Conservation (phyloP, 805 yeast species). For the Candida sphagnicola region DNA sequence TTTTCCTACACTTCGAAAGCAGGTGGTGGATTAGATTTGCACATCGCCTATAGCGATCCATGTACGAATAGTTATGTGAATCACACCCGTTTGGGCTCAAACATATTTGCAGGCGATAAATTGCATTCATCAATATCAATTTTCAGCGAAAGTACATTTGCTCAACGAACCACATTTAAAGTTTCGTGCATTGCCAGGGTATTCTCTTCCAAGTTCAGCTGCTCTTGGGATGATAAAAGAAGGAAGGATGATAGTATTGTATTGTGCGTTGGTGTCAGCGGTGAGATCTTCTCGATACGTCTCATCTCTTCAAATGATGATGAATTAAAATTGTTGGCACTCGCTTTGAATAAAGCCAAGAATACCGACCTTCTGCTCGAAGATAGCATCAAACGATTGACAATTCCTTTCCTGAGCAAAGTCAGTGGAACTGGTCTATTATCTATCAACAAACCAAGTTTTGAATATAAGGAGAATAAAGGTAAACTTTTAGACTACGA, state of each 20-base stretch:
- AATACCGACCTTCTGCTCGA: constrained; percentile 5
- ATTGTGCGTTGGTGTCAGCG: constrained; percentile 33
- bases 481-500: constrained; percentile 32
- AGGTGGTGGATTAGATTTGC: constrained; percentile 4
- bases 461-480: constrained; percentile 22
- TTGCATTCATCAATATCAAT: constrained; percentile 29
- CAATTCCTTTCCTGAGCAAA: constrained; percentile 31
- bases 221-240: constrained; percentile 15
- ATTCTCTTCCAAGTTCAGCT: constrained; percentile 17
- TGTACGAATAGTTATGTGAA: constrained; percentile 30
- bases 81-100: constrained; percentile 18
- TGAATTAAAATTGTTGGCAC: constrained; percentile 13
- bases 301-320: constrained; percentile 7
- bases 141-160: constrained; percentile 13
- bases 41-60: constrained; percentile 24
- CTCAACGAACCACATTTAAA: constrained; percentile 9
- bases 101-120: constrained; percentile 32
- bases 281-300: constrained; percentile 26
- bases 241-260: constrained; percentile 8
- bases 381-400: constrained; percentile 17
- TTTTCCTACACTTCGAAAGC: constrained; percentile 15
- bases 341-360: constrained; percentile 8
- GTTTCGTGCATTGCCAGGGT: constrained; percentile 32
- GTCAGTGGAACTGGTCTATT: constrained; percentile 39
- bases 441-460: constrained; percentile 31